These are phyloP conservation scores for Gnomoniopsis smithogilvyi DNA, from an alignment of 2,329 filamentous ascomycete genomes.

Conservation along the genomic window DNA sequence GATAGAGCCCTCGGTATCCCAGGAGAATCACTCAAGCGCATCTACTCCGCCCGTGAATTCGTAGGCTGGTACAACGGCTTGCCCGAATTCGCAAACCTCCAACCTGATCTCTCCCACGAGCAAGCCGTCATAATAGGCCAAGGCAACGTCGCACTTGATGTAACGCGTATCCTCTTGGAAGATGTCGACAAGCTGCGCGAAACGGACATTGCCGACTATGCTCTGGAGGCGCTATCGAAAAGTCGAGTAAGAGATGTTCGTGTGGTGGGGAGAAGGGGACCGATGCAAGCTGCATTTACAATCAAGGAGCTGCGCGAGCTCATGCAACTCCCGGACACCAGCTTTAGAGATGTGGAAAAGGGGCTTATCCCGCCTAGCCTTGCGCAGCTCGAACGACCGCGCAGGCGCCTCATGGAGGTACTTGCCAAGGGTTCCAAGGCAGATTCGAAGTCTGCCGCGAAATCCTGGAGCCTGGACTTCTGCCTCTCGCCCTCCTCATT, in stretches of 20 bases:
- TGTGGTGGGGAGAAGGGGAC: constrained; percentile 85
- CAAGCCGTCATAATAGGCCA: constrained; percentile 90
- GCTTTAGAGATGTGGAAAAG: constrained; percentile 66
- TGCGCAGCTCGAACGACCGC: constrained; percentile 69
- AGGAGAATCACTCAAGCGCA: constrained; percentile 70
- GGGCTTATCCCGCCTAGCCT: constrained; percentile 65
- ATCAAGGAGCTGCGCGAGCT: constrained; percentile 93
- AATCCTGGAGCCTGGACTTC: constrained; percentile 82
- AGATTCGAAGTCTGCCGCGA: constrained; percentile 45
- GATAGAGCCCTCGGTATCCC: constrained; percentile 77
- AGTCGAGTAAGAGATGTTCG: constrained; percentile 77
- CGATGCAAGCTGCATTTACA: constrained; percentile 89
- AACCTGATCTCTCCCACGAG: constrained; percentile 69
- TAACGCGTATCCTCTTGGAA: constrained; percentile 81
- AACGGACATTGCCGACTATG: constrained; percentile 87
- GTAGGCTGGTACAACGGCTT: constrained; percentile 99
- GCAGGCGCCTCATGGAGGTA: constrained; percentile 76
- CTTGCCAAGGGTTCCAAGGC: constrained; percentile 69
- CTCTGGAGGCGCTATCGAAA: constrained; percentile 67
- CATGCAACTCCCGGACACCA: constrained; percentile 69
- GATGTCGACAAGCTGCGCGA: constrained; percentile 69
- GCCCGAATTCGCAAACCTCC: constrained; percentile 71
- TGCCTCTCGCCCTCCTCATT: constrained; percentile 77
- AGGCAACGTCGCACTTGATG: constrained; percentile 93
- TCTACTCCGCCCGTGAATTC: constrained; percentile 87